A percentile compares a stretch with the other conserved stretches of the same genome.
These are phyloP conservation scores for Fraxinus nigra DNA, from an alignment of 305 asterid species.

Conservation along the genomic window DNA sequence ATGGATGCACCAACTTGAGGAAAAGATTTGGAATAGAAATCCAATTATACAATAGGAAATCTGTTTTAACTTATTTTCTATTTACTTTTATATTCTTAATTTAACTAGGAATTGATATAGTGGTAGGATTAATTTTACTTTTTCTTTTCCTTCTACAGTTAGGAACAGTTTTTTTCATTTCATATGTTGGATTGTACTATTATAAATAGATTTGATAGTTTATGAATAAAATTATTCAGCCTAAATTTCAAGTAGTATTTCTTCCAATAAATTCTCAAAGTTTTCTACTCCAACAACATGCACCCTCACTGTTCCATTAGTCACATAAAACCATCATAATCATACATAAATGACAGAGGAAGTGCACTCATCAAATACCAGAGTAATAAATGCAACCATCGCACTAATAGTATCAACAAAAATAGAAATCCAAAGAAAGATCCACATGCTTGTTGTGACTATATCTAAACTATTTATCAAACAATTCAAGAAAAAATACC, in stretches of 20 bases:
- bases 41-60: background rate
- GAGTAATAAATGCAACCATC: constrained; percentile 2
- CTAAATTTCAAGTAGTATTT: background rate
- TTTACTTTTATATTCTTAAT: background rate
- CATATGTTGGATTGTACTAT: background rate
- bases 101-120: background rate
- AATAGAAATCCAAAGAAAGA: constrained; percentile 8
- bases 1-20: background rate
- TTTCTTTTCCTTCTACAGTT: background rate
- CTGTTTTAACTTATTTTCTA: background rate
- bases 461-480: background rate
- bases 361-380: background rate
- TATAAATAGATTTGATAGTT: background rate
- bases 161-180: background rate
- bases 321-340: constrained; percentile 14
- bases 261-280: background rate
- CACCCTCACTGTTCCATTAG: constrained; percentile 13
- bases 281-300: background rate
- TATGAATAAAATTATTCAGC: background rate
- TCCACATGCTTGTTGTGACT: constrained; percentile 4
- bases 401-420: background rate
- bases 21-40: background rate
- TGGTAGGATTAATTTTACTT: background rate
- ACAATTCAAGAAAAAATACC: background rate
- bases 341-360: background rate